Percentiles rank a stretch among this genome's conserved stretches.
These are phyloP conservation scores for Chaetothyriales sp. DNA, from an alignment of 2,329 filamentous ascomycete species.

Conservation along the genomic window DNA sequence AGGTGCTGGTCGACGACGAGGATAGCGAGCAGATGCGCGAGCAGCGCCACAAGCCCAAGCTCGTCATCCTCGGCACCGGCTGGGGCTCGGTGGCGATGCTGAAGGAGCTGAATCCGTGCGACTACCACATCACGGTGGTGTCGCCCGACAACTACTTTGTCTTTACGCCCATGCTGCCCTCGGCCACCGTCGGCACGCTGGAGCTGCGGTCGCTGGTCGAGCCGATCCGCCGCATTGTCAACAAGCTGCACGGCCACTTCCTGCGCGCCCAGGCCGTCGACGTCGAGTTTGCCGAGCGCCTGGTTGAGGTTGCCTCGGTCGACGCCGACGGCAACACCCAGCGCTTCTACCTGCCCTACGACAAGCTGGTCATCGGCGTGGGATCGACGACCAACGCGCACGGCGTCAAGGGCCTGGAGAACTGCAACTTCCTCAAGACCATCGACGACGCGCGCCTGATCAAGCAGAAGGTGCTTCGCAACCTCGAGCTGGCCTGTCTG, in stretches of 20 bases:
- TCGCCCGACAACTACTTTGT: constrained; percentile 94
- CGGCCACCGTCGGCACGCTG: constrained; percentile 88
- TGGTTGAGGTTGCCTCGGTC: constrained; percentile 71
- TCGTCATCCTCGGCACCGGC: constrained; percentile 85
- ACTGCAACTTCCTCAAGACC: constrained; percentile 91
- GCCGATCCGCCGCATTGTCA: constrained; percentile 74
- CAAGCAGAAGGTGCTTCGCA: constrained; percentile 74
- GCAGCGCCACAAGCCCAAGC: constrained; percentile 74
- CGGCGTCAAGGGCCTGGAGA: constrained; percentile 83
- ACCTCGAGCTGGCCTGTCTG: constrained; percentile 81
- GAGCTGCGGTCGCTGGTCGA: constrained; percentile 85
- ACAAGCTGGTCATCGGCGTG: constrained; percentile 88
- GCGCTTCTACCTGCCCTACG: constrained; percentile 89
- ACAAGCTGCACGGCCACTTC: constrained; percentile 71
- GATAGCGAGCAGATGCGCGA: constrained; percentile 56
- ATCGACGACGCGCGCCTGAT: constrained; percentile 85
- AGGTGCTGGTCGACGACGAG: constrained; percentile 78
- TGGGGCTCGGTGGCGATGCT: constrained; percentile 90
- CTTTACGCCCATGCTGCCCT: constrained; percentile 95
- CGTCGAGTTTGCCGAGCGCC: constrained; percentile 79
- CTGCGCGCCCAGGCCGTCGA: constrained; percentile 75
- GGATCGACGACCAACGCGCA: constrained; percentile 86
- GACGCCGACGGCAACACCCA: constrained; percentile 59
- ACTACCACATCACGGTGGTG: constrained; percentile 92
- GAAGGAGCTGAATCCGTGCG: constrained; percentile 76